Conservation (phyloP, 2,329 filamentous ascomycete species). For the Diaporthe sp. region DNA sequence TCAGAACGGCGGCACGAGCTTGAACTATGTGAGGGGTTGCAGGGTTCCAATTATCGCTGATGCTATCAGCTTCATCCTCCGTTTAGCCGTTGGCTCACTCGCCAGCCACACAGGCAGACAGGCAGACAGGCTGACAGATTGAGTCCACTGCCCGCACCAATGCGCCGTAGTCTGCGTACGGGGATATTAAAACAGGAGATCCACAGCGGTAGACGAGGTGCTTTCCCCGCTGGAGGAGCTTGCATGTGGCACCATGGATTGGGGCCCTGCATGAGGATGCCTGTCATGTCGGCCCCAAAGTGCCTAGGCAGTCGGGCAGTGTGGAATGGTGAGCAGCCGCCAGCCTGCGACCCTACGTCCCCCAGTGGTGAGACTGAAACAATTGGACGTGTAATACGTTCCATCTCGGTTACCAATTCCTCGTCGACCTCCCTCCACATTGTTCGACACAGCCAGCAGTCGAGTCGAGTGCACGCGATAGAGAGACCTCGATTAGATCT, state of each 20-base stretch:
- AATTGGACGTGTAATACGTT: slow-evolving; percentile 24
- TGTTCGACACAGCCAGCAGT: background rate
- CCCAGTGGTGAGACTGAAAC: slow-evolving; percentile 30
- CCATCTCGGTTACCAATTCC: slow-evolving; percentile 20
- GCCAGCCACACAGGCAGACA: background rate
- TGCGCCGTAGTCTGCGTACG: background rate
- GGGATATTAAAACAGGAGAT: background rate
- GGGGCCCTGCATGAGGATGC: slow-evolving; percentile 24
- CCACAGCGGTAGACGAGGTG: slow-evolving; percentile 19
- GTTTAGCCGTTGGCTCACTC: background rate
- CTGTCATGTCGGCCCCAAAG: slow-evolving; percentile 16
- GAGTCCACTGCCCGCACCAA: slow-evolving; percentile 9
- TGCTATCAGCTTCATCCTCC: background rate
- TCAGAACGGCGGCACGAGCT: background rate
- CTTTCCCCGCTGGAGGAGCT: slow-evolving; percentile 27
- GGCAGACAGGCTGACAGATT: background rate
- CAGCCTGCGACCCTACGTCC: slow-evolving; percentile 16
- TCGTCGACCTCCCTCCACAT: slow-evolving; percentile 12
- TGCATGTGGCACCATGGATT: slow-evolving; percentile 14
- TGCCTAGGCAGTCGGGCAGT: background rate
- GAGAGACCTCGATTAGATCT: background rate
- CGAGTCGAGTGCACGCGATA: background rate
- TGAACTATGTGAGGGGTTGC: slow-evolving; percentile 2
- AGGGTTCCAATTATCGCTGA: background rate
- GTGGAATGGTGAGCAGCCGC: slow-evolving; percentile 22